Base-by-base conservation (phyloP, 2,329 filamentous ascomycete species). In the Colletotrichum sp. region DNA sequence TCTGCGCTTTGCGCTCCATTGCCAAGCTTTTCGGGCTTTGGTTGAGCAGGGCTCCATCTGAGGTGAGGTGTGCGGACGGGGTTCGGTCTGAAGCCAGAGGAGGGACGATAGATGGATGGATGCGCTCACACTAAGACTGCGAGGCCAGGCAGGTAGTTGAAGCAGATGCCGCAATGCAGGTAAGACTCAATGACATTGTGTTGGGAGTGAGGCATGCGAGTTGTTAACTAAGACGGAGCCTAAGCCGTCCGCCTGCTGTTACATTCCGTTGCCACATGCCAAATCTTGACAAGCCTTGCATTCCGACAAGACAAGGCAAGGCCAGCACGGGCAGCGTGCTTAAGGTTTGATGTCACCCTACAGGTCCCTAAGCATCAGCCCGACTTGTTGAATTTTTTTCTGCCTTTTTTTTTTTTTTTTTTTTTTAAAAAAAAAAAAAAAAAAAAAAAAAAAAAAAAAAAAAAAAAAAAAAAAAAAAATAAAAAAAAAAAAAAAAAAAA, bases 271-370 rank as follows among this genome's bases (percentile, higher is more conserved):
- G 30, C 52, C 66, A 68, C 52, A 68, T 68, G 66, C 66, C 52
- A 60, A 39, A 32, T n/a, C 16, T 48, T 43, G 32, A 43, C 52
- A 68, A 43, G 67, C 32, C 24, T 60, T 32, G 70, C 52, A 68
- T 72, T 24, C 34, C 70, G 30, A 39, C 39, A 30, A 71, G 21
- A 32, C 59, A 71, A 63, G 57, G n/a, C 68, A 68, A 34, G 65
- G 57, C 57, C 61, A 64, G 68, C 68, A 63, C 24, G 48, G 69
- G 61, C 48, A 43, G 21, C 43, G 57, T 74, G 72, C 72, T 75
- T 75, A 67, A 75, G 68, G 72, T 72, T 75, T 67, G 26, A 72
- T 72, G 61, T 34, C 68, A 75, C 68, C 68, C 68, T 52, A 65
- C 65, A 32, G 52, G 32, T 69, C 61, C 61, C 59, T 60, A 12